Conservation (phyloP, 495 filamentous ascomycete species). For the Neurospora discreta region DNA sequence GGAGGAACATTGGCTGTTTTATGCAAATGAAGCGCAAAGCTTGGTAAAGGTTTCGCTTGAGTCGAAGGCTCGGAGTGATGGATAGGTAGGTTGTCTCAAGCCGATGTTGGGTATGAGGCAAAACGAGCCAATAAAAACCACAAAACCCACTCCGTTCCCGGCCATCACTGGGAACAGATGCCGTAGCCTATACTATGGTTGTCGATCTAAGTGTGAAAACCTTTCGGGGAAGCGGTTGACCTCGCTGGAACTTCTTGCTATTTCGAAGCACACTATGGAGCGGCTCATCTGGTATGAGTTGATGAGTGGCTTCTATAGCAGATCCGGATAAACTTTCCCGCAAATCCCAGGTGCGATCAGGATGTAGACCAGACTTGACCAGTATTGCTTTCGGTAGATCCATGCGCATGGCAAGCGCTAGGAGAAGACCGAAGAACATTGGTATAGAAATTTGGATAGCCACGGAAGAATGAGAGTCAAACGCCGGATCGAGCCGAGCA, state of each 20-base stretch:
- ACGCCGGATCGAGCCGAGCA: not conserved
- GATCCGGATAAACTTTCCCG: not conserved
- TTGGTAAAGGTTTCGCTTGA: not conserved
- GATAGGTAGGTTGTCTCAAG: not conserved
- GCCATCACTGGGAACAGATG: not conserved
- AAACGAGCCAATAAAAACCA: not conserved
- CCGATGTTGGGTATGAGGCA: not conserved
- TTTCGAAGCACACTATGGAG: not conserved
- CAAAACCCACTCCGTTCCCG: not conserved
- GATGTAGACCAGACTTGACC: not conserved
- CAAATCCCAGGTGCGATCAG: not conserved
- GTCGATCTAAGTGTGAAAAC: not conserved
- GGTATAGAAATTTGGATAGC: not conserved
- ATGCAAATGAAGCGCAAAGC: not conserved
- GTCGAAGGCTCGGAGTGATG: not conserved
- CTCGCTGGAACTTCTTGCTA: not conserved
- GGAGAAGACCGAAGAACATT: not conserved
- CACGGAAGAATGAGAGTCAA: not conserved
- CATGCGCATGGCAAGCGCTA: not conserved
- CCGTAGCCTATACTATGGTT: not conserved
- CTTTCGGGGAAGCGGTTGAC: not conserved
- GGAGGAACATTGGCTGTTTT: not conserved
- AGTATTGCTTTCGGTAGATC: not conserved
- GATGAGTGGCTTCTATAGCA: not conserved
- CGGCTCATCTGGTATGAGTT: not conserved